Evolutionary conservation across 805 yeast species (phyloP), one percentile per base, ranked within the genome.

Genomic region (Kazachstania taianensis): DNA sequence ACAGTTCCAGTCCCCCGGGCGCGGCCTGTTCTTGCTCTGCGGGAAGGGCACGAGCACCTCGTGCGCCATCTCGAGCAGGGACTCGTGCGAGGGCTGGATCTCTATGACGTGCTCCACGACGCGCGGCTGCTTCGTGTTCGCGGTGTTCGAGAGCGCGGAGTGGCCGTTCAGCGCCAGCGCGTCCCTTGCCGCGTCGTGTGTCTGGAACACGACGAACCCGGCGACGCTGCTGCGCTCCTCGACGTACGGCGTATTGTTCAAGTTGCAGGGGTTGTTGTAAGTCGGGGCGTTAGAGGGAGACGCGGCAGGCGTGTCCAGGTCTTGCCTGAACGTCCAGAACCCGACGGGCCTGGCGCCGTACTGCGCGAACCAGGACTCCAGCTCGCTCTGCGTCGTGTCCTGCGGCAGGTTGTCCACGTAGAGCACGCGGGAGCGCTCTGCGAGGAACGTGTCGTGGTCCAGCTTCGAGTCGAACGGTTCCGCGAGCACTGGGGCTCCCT

Each of bases 1-100:
- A 59, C 96, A 87, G n/a, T 82, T 83, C 96, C 96, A 87, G 56
- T 87, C 96, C 15, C 96, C 96, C 0, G 96, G 96, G 52, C 96
- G 69, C 16, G 95, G 94, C 49, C 92, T 70, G 59, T 87, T 86
- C 46, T 84, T 81, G 24, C 78, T 72, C 20, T 80, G 75, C 12
- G 96, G 94, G 61, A 87, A 87, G 3, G 94, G 85, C 0, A 83
- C 70, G 41, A 87, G 63, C 29, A 87, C 71, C 27, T 81, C 94
- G 46, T 75, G 81, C 1, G 95, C 94, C 41, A 75, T 71, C 45
- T 84, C 95, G 32, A 87, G 65, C 3, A 87, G 82, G 28, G 70
- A 63, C 3, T 78, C 70, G 28, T 92, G 78, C 1, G 94, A 83
- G 2, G 96, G 94, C 47, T 83, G 89, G 5, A 87, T 80, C 54